A percentile compares a stretch with the other conserved stretches of the same genome.
Conservation (phyloP, 2,329 filamentous ascomycete genomes). For the Fusarium xylarioides region DNA sequence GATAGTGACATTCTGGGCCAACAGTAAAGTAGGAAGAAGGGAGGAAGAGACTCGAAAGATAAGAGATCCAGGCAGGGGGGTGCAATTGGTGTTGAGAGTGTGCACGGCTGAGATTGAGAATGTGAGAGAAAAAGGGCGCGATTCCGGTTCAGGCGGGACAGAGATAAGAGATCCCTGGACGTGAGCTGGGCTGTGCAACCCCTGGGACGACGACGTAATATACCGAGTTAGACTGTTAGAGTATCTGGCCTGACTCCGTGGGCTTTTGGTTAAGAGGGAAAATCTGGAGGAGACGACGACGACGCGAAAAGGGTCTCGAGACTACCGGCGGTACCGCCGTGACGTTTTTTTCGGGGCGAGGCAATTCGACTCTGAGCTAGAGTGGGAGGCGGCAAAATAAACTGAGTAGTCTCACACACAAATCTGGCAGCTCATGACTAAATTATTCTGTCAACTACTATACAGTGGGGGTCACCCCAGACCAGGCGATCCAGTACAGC, state of each 20-base stretch:
- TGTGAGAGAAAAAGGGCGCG: slow-evolving; percentile 1
- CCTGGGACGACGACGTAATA: not conserved
- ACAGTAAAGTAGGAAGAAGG: not conserved
- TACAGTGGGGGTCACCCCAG: slow-evolving; percentile 29
- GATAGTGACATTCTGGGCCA: slow-evolving; percentile 17
- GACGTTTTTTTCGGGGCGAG: slow-evolving; percentile 19
- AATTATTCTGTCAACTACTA: not conserved
- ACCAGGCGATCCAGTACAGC: slow-evolving; percentile 20
- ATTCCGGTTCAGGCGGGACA: slow-evolving; percentile 4
- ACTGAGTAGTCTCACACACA: accelerated
- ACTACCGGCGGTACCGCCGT: not conserved
- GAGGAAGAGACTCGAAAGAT: slow-evolving; percentile 13
- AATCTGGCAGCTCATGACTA: accelerated
- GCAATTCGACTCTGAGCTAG: slow-evolving; percentile 6
- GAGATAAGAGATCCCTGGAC: slow-evolving; percentile 30
- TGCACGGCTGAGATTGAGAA: slow-evolving; percentile 5
- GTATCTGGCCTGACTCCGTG: not conserved
- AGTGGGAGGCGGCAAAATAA: not conserved
- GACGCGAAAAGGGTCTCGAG: slow-evolving; percentile 1
- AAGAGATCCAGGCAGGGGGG: slow-evolving; percentile 23
- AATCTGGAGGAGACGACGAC: not conserved
- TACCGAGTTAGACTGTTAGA: not conserved
- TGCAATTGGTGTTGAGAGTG: slow-evolving; percentile 6
- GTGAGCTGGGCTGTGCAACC: slow-evolving; percentile 5
- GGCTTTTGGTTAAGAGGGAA: not conserved